Percentiles rank a stretch among this genome's conserved stretches.
These are phyloP conservation scores for Taphrina pruni DNA, from an alignment of 1,139 yeast species.

Conservation along the genomic window DNA sequence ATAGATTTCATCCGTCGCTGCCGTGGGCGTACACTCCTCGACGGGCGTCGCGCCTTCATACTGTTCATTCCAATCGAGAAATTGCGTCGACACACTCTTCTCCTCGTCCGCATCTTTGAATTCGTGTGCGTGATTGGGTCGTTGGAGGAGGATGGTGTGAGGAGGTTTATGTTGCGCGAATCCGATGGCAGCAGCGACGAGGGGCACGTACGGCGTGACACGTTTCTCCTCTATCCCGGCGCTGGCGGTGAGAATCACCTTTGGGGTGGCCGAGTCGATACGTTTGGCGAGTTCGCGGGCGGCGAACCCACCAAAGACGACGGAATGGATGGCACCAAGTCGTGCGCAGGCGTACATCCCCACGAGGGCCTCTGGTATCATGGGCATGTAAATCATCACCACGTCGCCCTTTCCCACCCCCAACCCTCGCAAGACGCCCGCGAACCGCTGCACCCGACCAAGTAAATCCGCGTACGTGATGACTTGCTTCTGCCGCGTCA, in stretches of 20 bases:
- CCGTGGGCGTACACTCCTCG: conserved; percentile 24
- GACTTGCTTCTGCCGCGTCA: conserved; percentile 16
- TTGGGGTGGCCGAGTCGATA: conserved; percentile 34
- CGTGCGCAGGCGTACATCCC: conserved; percentile 38
- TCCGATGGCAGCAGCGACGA: conserved; percentile 26
- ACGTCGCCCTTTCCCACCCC: conserved; percentile 36
- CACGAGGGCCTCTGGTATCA: conserved; percentile 37
- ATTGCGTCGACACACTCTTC: background rate
- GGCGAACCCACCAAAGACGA: conserved; percentile 39
- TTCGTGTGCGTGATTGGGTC: conserved; percentile 11
- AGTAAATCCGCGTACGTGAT: conserved; percentile 30
- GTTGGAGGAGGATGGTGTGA: conserved; percentile 20
- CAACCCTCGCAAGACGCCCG: conserved; percentile 21
- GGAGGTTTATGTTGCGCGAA: conserved; percentile 19
- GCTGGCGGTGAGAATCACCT: conserved; percentile 29
- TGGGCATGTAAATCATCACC: conserved; percentile 41
- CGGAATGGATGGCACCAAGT: conserved; percentile 31
- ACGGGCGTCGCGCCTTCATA: conserved; percentile 17
- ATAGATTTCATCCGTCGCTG: conserved; percentile 21
- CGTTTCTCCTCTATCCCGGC: conserved; percentile 38
- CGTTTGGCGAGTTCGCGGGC: conserved; percentile 34
- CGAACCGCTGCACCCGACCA: conserved; percentile 20
- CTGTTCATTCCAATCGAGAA: conserved; percentile 25
- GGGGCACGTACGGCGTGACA: conserved; percentile 32
- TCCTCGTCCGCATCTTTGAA: background rate